These are phyloP conservation scores for Orbilia blumenaviensis DNA, from an alignment of 2,329 filamentous ascomycete genomes.

Conservation along the genomic window DNA sequence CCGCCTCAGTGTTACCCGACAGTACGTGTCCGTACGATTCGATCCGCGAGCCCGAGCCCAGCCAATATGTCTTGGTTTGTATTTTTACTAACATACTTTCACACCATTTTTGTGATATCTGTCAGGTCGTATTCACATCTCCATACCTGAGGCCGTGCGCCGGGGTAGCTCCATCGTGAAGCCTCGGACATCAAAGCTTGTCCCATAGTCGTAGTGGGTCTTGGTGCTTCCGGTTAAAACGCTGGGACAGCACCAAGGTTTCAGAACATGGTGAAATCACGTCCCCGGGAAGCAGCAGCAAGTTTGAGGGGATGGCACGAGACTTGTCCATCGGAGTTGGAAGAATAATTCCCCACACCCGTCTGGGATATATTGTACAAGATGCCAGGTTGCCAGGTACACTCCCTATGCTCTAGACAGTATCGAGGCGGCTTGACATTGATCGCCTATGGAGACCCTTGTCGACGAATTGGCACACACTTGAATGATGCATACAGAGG, in stretches of 20 bases:
- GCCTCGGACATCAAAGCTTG: slow-evolving; percentile 37
- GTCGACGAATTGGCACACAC: slow-evolving; percentile 48
- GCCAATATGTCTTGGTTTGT: background rate
- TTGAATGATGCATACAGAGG: slow-evolving; percentile 10
- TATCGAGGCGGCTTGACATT: slow-evolving; percentile 23
- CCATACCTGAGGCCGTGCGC: slow-evolving; percentile 35
- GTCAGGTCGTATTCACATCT: slow-evolving; percentile 13
- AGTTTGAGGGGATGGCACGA: slow-evolving; percentile 48
- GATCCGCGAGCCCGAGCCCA: background rate
- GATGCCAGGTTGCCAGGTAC: slow-evolving; percentile 33
- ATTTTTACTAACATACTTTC: slow-evolving; percentile 1
- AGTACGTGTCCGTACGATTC: background rate
- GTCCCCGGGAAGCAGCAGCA: slow-evolving; percentile 16
- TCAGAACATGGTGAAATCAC: slow-evolving; percentile 43
- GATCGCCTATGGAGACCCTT: slow-evolving; percentile 51
- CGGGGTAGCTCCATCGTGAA: slow-evolving; percentile 30
- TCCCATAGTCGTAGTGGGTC: slow-evolving; percentile 33
- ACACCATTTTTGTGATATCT: slow-evolving; percentile 30
- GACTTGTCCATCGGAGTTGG: slow-evolving; percentile 54
- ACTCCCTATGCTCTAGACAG: slow-evolving; percentile 30
- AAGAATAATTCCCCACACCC: slow-evolving; percentile 54
- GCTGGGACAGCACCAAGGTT: slow-evolving; percentile 52
- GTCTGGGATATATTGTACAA: slow-evolving; percentile 54
- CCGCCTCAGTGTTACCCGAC: background rate
- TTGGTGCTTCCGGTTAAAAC: slow-evolving; percentile 51